phyloP scores from a whole-genome alignment of 2,329 filamentous ascomycete species.

The Cladobotryum mycophilum region DNA sequence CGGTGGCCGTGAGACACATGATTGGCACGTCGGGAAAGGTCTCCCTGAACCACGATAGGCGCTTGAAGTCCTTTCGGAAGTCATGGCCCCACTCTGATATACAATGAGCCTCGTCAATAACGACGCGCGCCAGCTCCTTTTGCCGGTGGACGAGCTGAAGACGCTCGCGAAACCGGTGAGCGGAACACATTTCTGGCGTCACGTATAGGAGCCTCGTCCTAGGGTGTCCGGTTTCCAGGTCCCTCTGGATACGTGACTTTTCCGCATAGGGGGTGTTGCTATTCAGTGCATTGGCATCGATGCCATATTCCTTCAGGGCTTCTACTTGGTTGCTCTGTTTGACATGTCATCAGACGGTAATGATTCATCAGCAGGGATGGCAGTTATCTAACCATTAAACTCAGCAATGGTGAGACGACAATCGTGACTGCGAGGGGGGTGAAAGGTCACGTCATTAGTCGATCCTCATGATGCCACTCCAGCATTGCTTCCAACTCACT shows the following conservation, averaged over 20 bases:
- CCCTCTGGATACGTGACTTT: conserved; percentile 64
- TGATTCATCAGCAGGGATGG: background rate
- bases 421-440: conserved; percentile 61
- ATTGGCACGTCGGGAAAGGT: conserved; percentile 81
- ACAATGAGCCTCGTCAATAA: conserved; percentile 92
- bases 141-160: conserved; percentile 70
- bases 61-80: conserved; percentile 88
- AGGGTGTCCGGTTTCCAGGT: conserved; percentile 84
- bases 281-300: conserved; percentile 81
- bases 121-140: conserved; percentile 78
- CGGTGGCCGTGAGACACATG: conserved; percentile 88
- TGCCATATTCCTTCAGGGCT: conserved; percentile 64
- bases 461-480: background rate
- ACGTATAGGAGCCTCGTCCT: conserved; percentile 81
- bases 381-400: conserved; percentile 70
- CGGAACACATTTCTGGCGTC: conserved; percentile 81
- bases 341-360: background rate
- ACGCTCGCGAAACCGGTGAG: conserved; percentile 68
- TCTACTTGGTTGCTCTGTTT: conserved; percentile 83
- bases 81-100: conserved; percentile 98
- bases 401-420: conserved; percentile 81
- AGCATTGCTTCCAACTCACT: conserved; percentile 47
- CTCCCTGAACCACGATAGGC: conserved; percentile 76
- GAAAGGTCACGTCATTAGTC: conserved; percentile 12
- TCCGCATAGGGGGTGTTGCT: conserved; percentile 65